phyloP scores from a whole-genome alignment of 306 rosid species.

The Urtica urens region DNA sequence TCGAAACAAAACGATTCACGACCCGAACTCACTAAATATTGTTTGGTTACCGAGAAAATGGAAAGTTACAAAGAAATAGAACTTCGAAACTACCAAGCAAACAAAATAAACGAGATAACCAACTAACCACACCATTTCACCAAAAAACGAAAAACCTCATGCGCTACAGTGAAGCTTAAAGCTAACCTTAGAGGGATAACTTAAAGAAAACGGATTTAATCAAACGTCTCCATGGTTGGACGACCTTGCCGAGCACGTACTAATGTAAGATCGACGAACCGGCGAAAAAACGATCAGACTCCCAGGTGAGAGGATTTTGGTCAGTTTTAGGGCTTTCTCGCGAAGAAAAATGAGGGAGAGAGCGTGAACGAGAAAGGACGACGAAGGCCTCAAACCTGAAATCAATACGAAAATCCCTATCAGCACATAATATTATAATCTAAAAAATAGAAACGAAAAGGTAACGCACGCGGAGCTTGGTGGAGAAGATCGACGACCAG shows the following conservation, averaged over 20 bases:
- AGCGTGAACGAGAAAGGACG: neutral
- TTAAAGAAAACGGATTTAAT: neutral
- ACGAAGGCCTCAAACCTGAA: no score
- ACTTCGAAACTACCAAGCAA: no score
- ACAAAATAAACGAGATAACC: no score
- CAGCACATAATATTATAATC: no score
- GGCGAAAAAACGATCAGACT: neutral
- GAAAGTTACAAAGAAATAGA: neutral
- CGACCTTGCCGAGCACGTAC: neutral
- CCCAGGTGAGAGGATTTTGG: neutral
- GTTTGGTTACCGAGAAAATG: neutral
- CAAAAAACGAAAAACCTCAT: neutral
- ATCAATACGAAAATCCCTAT: no score
- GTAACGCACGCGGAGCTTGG: no score
- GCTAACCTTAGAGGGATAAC: neutral
- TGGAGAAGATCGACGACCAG: no score
- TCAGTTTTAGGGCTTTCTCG: constrained; percentile 3
- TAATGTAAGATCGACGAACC: neutral
- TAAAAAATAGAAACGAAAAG: no score
- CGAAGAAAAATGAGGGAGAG: neutral
- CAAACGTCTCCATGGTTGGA: neutral
- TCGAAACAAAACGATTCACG: neutral
- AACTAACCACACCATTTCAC: no score
- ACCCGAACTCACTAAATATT: neutral
- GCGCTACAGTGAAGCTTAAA: neutral